These are phyloP conservation scores for Pythium phragmitis DNA, from an alignment of 352 stramenopile genomes.

Conservation along the genomic window DNA sequence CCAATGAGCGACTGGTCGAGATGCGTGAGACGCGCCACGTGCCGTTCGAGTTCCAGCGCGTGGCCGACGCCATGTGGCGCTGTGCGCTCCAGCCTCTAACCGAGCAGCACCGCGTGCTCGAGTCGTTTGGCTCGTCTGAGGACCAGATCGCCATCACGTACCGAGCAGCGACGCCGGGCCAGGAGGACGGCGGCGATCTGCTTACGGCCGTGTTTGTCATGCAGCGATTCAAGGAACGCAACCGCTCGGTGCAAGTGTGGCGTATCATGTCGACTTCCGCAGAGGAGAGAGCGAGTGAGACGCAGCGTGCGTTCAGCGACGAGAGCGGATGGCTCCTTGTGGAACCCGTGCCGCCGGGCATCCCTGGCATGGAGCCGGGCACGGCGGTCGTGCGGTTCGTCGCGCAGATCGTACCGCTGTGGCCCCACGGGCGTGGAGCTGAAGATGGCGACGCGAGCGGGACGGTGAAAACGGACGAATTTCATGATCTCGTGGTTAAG, in stretches of 20 bases:
- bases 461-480: constrained; percentile 1
- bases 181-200: not conserved
- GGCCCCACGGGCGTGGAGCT: not conserved
- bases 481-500: constrained; percentile 8
- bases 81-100: not conserved
- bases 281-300: not conserved
- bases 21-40: constrained; percentile 11
- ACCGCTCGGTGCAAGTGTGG: constrained; percentile 16
- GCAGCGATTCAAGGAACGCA: constrained; percentile 9
- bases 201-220: constrained; percentile 3
- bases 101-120: not conserved
- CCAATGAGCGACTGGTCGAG: not conserved
- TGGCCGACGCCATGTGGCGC: constrained; percentile 12
- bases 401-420: constrained; percentile 7
- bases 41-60: constrained; percentile 12
- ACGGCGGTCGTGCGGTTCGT: constrained; percentile 11
- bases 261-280: constrained; percentile 3
- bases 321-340: constrained; percentile 13
- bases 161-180: not conserved
- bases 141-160: constrained; percentile 15
- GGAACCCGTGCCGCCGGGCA: constrained; percentile 4
- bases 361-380: not conserved
- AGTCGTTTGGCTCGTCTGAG: constrained; percentile 9
- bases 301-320: constrained; percentile 14
- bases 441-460: not conserved